phyloP scores from a whole-genome alignment of 2,329 filamentous ascomycete genomes.

The Sarocladium kiliense region DNA sequence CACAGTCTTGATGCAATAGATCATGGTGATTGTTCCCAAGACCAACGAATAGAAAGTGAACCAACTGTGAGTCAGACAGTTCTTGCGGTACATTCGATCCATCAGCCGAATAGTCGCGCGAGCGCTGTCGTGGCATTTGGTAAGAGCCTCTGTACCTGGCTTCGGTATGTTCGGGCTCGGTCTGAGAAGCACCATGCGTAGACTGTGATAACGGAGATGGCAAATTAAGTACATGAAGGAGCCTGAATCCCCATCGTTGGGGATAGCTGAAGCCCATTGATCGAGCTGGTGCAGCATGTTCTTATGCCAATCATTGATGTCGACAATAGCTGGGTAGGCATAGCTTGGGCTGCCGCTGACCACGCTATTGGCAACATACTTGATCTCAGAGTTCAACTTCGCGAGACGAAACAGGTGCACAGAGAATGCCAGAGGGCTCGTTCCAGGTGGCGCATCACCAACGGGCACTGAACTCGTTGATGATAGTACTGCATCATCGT shows the following conservation, averaged over 20 bases:
- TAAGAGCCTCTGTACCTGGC: slow-evolving; percentile 34
- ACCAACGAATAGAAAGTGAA: slow-evolving; percentile 43
- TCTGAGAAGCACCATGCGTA: slow-evolving; percentile 43
- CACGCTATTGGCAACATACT: slow-evolving; percentile 50
- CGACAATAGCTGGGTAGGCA: slow-evolving; percentile 39
- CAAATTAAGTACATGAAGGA: slow-evolving; percentile 28
- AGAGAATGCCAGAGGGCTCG: slow-evolving; percentile 30
- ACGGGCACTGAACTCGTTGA: neutral
- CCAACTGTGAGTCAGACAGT: slow-evolving; percentile 42
- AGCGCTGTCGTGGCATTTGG: slow-evolving; percentile 38
- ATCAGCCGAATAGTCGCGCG: slow-evolving; percentile 34
- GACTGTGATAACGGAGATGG: slow-evolving; percentile 39
- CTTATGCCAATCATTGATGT: slow-evolving; percentile 41
- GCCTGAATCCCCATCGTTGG: slow-evolving; percentile 15
- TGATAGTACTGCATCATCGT: slow-evolving; percentile 17
- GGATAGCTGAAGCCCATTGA: slow-evolving; percentile 33
- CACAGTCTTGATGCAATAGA: slow-evolving; percentile 45
- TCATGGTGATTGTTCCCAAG: slow-evolving; percentile 41
- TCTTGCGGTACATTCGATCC: slow-evolving; percentile 36
- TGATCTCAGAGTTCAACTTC: slow-evolving; percentile 51
- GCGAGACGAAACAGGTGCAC: slow-evolving; percentile 44
- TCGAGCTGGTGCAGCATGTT: slow-evolving; percentile 34
- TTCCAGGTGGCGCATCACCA: neutral
- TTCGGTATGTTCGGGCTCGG: slow-evolving; percentile 47
- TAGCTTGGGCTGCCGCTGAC: slow-evolving; percentile 40